A percentile compares a stretch with the other conserved stretches of the same genome.
Evolutionary conservation across 2,329 filamentous ascomycete species (phyloP).

Genomic region (Botrytis deweyae): DNA sequence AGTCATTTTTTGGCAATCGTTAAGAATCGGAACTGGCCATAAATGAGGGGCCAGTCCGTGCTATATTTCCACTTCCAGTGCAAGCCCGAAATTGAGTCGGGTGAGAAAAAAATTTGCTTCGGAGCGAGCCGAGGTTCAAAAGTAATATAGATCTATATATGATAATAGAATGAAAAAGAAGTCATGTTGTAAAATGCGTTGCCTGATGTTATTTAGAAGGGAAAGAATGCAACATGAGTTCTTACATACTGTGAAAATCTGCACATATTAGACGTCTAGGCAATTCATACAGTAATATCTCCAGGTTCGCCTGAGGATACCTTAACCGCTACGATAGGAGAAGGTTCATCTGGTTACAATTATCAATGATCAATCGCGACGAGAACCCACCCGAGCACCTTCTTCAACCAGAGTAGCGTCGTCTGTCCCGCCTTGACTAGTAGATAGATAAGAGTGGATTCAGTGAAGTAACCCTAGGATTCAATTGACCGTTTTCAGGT

Average conservation of each 20-base stretch:
- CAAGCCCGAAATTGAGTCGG: neutral
- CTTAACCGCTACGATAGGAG: neutral
- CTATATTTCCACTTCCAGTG: neutral
- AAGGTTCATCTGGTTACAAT: neutral
- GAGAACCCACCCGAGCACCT: slow-evolving; percentile 13
- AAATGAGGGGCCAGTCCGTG: neutral
- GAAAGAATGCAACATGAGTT: neutral
- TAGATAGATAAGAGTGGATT: slow-evolving; percentile 5
- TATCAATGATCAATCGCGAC: neutral
- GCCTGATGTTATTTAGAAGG: neutral
- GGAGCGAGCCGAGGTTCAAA: neutral
- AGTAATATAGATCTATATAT: neutral
- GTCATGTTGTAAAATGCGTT: neutral
- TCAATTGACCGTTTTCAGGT: neutral
- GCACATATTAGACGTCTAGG: neutral
- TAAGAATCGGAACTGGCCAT: neutral
- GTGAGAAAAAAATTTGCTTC: neutral
- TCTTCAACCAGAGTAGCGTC: slow-evolving; percentile 9
- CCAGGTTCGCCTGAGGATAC: neutral
- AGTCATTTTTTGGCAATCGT: neutral
- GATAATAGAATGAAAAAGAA: neutral
- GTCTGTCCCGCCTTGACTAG: neutral
- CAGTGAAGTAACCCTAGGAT: neutral
- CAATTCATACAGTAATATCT: neutral
- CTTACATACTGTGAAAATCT: neutral